Base-by-base conservation (phyloP, 495 filamentous ascomycete genomes). In the Lepidopterella palustris region DNA sequence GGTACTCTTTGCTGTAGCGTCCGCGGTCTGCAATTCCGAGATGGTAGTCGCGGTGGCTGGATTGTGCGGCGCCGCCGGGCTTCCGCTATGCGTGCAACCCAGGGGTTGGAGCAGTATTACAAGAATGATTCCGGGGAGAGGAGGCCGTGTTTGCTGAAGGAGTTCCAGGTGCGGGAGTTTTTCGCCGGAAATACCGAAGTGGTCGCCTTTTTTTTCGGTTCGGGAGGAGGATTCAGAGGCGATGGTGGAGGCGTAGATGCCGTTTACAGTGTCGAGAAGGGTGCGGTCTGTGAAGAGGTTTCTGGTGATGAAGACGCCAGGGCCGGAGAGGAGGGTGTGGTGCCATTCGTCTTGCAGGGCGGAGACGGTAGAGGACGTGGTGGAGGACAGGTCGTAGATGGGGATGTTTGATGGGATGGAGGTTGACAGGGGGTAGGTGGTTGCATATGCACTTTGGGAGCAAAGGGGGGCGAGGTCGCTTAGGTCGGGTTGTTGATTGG, bases 131-230 rank as follows among this genome's bases (percentile, higher is more conserved):
- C 21, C 0, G 79, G 77, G 56, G 79, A 75, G 3, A 67, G 59
- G 26, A 74, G 62, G 60, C 71, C 74, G 63, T 83, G 80, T 62
- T 84, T 84, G 62, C 71, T 70, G 69, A 84, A 81, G 39, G 78
- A 74, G 71, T 82, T 84, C 80, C 79, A 84, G 67, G 82, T 82
- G 25, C 81, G 76, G 52, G 74, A 69, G 65, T 83, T 83, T 27
- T 68, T 66, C n/a, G 45, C 74, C 76, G 40, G 70, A 57, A 9
- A 69, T 64, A 23, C 79, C 76, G 71, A 82, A 82, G 58, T 82
- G 81, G 72, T 83, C 81, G 57, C 80, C 81, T 63, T 76, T 77
- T 21, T 48, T 21, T n/a, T n/a, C n/a, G n/a, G n/a, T n/a, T n/a
- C n/a, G 27, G 11, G 64, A 55, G 42, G 48, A 52, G 29, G 55